Percentiles rank a stretch among this genome's conserved stretches.
Evolutionary conservation across 1,284 basidiomycete species (phyloP).

Genomic region (Sphaerobolus stellatus): DNA sequence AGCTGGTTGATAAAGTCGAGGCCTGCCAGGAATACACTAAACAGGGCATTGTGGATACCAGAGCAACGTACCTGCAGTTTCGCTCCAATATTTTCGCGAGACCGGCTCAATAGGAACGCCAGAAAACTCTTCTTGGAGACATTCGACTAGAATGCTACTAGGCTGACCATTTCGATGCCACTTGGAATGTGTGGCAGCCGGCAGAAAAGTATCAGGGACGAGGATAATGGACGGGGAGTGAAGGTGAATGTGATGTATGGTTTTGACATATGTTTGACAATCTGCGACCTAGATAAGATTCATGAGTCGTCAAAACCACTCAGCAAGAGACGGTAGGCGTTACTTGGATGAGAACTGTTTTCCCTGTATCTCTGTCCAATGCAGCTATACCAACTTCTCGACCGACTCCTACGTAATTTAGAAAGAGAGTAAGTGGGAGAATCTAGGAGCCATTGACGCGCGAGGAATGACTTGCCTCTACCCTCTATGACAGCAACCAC

Average conservation of each 20-base stretch:
- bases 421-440: not conserved
- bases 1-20: conserved; percentile 75
- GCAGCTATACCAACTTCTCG: conserved; percentile 85
- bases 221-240: conserved; percentile 72
- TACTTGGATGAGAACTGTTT: conserved; percentile 72
- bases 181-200: conserved; percentile 47
- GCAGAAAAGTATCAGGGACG: conserved; percentile 76
- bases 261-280: conserved; percentile 83
- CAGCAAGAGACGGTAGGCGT: conserved; percentile 14
- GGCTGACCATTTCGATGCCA: conserved; percentile 46
- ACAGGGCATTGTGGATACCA: too few species aligned
- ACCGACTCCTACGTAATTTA: conserved; percentile 45
- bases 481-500: conserved; percentile 72
- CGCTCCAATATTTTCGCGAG: conserved; percentile 79
- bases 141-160: conserved; percentile 67
- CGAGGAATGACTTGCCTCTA: conserved; percentile 37
- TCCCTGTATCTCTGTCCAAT: conserved; percentile 77
- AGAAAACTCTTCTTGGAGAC: conserved; percentile 74
- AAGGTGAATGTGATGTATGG: conserved; percentile 80
- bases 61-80: too few species aligned
- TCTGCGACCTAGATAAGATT: conserved; percentile 62
- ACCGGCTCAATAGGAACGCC: conserved; percentile 64
- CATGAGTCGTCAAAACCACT: not conserved
- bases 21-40: conserved; percentile 47
- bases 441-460: not conserved